Conservation (phyloP, 2,329 filamentous ascomycete genomes). For the Torrubiella hemipterigena region DNA sequence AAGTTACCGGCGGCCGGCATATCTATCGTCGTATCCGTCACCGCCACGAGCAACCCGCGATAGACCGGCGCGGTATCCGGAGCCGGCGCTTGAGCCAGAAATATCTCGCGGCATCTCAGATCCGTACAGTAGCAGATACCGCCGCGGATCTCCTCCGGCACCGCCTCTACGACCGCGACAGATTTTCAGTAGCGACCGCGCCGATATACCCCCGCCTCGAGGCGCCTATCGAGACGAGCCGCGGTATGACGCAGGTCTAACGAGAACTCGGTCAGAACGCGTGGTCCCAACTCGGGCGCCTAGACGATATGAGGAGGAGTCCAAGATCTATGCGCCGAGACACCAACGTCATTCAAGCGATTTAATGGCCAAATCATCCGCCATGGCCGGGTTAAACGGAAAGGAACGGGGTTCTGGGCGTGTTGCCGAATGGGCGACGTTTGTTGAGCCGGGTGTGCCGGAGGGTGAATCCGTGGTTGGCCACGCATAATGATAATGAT, state of each 20-base stretch:
- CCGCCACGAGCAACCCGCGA: neutral
- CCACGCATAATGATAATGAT: constrained; percentile 5
- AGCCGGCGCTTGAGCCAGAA: too few relatives aligned
- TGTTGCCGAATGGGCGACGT: constrained; percentile 35
- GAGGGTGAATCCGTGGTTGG: constrained; percentile 15
- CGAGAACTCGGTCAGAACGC: constrained; percentile 5
- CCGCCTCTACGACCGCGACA: constrained; percentile 2
- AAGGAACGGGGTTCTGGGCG: constrained; percentile 32
- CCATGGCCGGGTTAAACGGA: constrained; percentile 34
- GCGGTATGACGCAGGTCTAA: constrained; percentile 1
- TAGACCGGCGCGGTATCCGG: neutral
- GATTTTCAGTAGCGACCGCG: too few relatives aligned
- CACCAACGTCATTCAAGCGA: constrained; percentile 14
- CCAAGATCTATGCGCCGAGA: constrained; percentile 15
- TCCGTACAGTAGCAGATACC: constrained; percentile 13
- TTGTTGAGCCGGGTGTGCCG: constrained; percentile 31
- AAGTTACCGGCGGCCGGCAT: constrained; percentile 38
- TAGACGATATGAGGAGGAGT: constrained; percentile 18
- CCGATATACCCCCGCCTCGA: neutral
- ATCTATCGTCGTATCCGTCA: too few relatives aligned
- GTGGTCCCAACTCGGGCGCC: constrained; percentile 2
- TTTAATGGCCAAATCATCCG: constrained; percentile 24
- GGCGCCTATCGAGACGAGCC: constrained; percentile 1
- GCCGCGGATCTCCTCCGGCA: constrained; percentile 3
- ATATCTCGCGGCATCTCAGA: constrained; percentile 29